Evolutionary conservation across 352 stramenopile species (phyloP).

Genomic region (Globisporangium apiculatum): DNA sequence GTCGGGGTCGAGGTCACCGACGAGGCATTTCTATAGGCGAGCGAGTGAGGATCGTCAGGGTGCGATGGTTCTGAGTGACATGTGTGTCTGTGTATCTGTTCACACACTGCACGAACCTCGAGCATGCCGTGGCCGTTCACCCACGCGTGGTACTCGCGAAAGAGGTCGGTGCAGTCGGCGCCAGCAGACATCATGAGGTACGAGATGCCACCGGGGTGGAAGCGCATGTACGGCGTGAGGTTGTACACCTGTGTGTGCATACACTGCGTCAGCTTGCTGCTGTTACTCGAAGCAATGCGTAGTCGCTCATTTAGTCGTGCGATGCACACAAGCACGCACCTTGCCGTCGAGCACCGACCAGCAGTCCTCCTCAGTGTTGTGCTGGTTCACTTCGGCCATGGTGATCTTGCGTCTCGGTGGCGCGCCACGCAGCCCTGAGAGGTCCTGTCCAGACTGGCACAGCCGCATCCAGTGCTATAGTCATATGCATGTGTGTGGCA

Average conservation of each 20-base stretch:
- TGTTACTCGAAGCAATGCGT: not conserved
- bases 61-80: too few species aligned
- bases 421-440: constrained; percentile 66
- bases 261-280: too few species aligned
- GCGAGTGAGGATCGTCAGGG: too few species aligned
- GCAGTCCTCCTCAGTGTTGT: constrained; percentile 88
- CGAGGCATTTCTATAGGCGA: constrained; percentile 59
- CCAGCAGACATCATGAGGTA: constrained; percentile 91
- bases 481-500: not conserved
- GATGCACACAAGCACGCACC: constrained; percentile 39
- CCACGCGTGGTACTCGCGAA: constrained; percentile 96
- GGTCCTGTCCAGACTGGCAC: constrained; percentile 72
- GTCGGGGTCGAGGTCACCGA: constrained; percentile 56
- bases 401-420: constrained; percentile 57
- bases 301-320: too few species aligned
- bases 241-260: constrained; percentile 78
- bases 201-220: constrained; percentile 94
- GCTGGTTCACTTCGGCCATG: constrained; percentile 78
- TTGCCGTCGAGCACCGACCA: constrained; percentile 92
- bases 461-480: constrained; percentile 90
- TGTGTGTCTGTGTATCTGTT: not conserved
- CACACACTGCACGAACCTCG: constrained; percentile 22
- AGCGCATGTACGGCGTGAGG: constrained; percentile 95
- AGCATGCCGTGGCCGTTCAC: constrained; percentile 91
- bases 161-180: constrained; percentile 93